These are phyloP conservation scores for Solanum sejunctum DNA, from an alignment of 257 asterid genomes.

Conservation along the genomic window DNA sequence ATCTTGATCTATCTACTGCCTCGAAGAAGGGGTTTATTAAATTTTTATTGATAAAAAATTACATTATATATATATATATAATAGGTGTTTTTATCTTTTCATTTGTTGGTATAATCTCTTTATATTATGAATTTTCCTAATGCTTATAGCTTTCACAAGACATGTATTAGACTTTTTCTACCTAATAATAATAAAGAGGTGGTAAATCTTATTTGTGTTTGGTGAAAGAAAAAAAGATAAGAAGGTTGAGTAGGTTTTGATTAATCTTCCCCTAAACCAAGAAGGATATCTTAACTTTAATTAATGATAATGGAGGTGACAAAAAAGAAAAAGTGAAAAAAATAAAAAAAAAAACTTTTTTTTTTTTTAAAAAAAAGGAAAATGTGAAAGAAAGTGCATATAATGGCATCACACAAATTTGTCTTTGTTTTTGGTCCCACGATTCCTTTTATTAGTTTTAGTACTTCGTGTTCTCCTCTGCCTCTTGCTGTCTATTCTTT, in stretches of 20 bases:
- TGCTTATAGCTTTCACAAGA: not conserved
- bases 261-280: constrained; percentile 18
- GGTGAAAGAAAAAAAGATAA: constrained; percentile 3
- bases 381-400: constrained; percentile 17
- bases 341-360: no score
- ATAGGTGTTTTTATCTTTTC: not conserved
- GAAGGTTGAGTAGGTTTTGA: not conserved
- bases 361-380: not conserved
- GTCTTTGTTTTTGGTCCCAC: constrained; percentile 20
- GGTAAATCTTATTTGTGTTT: not conserved
- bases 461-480: not conserved
- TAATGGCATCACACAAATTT: constrained; percentile 20
- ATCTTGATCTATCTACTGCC: not conserved
- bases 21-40: no score
- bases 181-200: not conserved
- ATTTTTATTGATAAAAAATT: no score
- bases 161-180: not conserved
- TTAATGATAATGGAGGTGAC: constrained; percentile 18
- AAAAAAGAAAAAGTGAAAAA: not conserved
- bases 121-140: not conserved
- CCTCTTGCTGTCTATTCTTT: not conserved
- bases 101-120: not conserved
- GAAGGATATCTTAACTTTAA: constrained; percentile 11
- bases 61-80: not conserved
- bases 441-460: not conserved